These are phyloP conservation scores for Sicyos edulis DNA, from an alignment of 306 rosid genomes.

Conservation along the genomic window DNA sequence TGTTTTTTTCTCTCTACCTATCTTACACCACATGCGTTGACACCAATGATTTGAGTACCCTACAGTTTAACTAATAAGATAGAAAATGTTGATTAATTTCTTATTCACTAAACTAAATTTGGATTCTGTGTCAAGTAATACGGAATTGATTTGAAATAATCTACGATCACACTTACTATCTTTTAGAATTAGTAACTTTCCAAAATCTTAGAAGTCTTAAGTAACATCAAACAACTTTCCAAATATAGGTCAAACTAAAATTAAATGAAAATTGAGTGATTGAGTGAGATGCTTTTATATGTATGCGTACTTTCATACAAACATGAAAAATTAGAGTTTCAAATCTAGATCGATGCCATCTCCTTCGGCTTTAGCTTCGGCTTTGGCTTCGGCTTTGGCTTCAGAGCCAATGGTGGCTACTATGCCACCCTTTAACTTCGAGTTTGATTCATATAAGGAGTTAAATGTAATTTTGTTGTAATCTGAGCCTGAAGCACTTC, in stretches of 20 bases:
- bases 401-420: not conserved
- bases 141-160: not conserved
- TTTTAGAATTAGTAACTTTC: not conserved
- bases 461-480: not conserved
- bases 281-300: not conserved
- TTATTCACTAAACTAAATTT: no score
- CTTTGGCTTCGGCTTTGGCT: not conserved
- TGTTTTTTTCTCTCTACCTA: not conserved
- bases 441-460: not conserved
- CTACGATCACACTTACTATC: not conserved
- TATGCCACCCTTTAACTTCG: not conserved
- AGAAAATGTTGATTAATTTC: no score
- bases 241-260: not conserved
- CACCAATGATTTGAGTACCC: no score
- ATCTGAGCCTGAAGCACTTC: not conserved
- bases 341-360: not conserved
- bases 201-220: not conserved
- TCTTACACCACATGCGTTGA: not conserved
- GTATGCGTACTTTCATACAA: not conserved
- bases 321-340: not conserved
- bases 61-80: no score
- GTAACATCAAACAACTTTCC: not conserved
- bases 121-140: no score
- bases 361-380: not conserved
- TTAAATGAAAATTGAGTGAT: not conserved